Percentiles rank a stretch among this genome's conserved stretches.
Evolutionary conservation across 2,329 filamentous ascomycete genomes (phyloP).

Genomic region (Cladosporium colombiae): DNA sequence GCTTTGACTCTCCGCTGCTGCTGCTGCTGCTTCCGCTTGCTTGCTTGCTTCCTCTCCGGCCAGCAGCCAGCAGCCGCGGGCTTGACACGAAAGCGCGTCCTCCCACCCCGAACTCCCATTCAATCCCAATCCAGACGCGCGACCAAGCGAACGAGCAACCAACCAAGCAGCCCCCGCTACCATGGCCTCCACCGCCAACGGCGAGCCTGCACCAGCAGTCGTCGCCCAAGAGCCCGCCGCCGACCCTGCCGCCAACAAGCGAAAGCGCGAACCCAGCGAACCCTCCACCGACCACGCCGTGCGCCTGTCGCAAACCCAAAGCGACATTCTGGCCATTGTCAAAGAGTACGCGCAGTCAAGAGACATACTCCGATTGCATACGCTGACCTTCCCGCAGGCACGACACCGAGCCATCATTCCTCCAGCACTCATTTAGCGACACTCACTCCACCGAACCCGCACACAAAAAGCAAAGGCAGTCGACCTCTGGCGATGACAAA

Average conservation of each 20-base stretch:
- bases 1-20: neutral
- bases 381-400: slow-evolving; percentile 28
- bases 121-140: neutral
- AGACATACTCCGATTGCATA: neutral
- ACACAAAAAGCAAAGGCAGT: slow-evolving; percentile 48
- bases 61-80: slow-evolving; percentile 5
- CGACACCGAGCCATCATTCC: slow-evolving; percentile 50
- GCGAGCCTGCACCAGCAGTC: slow-evolving; percentile 21
- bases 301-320: slow-evolving; percentile 35
- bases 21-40: no score
- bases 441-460: slow-evolving; percentile 42
- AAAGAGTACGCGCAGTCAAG: slow-evolving; percentile 37
- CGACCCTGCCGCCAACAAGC: slow-evolving; percentile 38
- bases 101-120: slow-evolving; percentile 4
- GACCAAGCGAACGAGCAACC: slow-evolving; percentile 11
- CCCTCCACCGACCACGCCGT: slow-evolving; percentile 28
- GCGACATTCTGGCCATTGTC: slow-evolving; percentile 46
- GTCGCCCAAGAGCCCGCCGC: slow-evolving; percentile 14
- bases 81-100: slow-evolving; percentile 19
- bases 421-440: slow-evolving; percentile 42
- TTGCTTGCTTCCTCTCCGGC: neutral
- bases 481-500: slow-evolving; percentile 33
- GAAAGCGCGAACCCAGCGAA: slow-evolving; percentile 46
- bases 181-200: slow-evolving; percentile 26
- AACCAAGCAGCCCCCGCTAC: slow-evolving; percentile 5